These are phyloP conservation scores for Sarocladiaceae sp. DNA, from an alignment of 2,329 filamentous ascomycete species.

Conservation along the genomic window DNA sequence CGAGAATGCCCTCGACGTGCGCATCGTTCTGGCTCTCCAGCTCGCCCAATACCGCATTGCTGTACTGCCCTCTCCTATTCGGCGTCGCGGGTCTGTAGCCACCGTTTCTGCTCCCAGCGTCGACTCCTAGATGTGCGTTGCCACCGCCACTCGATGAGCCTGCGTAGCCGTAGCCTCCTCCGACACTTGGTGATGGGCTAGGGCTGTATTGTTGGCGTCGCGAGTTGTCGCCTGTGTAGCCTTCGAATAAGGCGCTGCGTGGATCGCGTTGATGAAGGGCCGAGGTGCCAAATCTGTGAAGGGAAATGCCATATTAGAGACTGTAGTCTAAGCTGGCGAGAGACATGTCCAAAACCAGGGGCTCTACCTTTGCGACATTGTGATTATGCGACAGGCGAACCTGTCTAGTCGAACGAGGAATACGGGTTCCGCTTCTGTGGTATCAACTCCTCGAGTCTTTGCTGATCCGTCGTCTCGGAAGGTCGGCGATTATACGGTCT, in stretches of 20 bases:
- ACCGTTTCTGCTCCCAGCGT: constrained; percentile 19
- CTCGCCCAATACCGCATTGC: constrained; percentile 84
- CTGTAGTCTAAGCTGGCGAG: constrained; percentile 5
- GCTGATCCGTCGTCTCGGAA: too few species aligned
- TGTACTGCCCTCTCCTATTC: constrained; percentile 83
- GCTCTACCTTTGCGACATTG: constrained; percentile 32
- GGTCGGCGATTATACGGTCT: too few species aligned
- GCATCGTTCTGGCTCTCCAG: constrained; percentile 94
- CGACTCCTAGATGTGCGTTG: constrained; percentile 23
- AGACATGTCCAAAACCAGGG: neutral
- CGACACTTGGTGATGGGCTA: constrained; percentile 37
- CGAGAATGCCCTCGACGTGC: constrained; percentile 84
- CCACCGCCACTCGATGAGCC: constrained; percentile 13
- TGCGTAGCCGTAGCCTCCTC: constrained; percentile 47
- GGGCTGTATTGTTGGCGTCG: constrained; percentile 39
- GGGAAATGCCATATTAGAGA: neutral
- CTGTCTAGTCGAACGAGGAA: neutral
- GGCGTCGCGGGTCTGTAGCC: constrained; percentile 67
- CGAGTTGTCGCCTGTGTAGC: constrained; percentile 53
- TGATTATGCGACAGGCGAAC: constrained; percentile 11
- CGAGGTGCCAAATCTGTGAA: constrained; percentile 60
- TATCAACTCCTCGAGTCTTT: neutral
- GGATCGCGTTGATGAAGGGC: constrained; percentile 70
- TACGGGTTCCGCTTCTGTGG: neutral
- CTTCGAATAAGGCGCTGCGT: constrained; percentile 70